A percentile compares a stretch with the other conserved stretches of the same genome.
phyloP scores from a whole-genome alignment of 108 stramenopile species.

The Aurantiochytrium sp. region DNA sequence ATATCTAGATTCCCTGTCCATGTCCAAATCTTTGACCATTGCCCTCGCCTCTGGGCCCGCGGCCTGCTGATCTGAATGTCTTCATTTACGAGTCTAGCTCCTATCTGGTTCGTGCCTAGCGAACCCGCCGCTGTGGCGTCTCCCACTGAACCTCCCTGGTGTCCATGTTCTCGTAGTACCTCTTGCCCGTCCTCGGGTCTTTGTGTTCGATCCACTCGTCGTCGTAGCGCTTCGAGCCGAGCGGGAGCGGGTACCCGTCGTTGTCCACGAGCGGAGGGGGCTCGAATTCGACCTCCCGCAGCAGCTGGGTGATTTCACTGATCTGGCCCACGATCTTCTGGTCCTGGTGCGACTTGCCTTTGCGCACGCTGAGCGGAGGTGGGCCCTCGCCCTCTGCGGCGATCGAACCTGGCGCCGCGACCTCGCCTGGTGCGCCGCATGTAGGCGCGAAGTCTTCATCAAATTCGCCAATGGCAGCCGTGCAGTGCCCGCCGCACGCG shows the following conservation, averaged over 20 bases:
- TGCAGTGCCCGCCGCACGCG: background rate
- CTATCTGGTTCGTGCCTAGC: no score
- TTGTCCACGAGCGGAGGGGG: background rate
- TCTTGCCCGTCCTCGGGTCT: background rate
- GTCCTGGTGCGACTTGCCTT: background rate
- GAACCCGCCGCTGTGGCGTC: no score
- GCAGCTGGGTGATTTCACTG: background rate
- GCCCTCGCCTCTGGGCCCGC: no score
- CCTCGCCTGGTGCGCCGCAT: no score
- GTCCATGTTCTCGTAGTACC: background rate
- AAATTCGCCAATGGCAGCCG: background rate
- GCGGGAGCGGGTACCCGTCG: background rate
- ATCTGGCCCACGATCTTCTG: background rate
- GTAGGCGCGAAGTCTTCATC: background rate
- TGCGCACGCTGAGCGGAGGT: no score
- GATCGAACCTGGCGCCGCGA: no score
- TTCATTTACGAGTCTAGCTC: no score
- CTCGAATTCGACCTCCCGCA: background rate
- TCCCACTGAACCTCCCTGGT: background rate
- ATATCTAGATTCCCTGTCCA: no score
- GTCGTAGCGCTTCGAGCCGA: background rate
- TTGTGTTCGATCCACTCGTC: background rate
- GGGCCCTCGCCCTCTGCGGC: no score
- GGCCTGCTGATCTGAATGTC: no score
- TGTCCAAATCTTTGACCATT: no score